Conservation (phyloP, 148 eudicot genomes). For the Drosera capensis region DNA sequence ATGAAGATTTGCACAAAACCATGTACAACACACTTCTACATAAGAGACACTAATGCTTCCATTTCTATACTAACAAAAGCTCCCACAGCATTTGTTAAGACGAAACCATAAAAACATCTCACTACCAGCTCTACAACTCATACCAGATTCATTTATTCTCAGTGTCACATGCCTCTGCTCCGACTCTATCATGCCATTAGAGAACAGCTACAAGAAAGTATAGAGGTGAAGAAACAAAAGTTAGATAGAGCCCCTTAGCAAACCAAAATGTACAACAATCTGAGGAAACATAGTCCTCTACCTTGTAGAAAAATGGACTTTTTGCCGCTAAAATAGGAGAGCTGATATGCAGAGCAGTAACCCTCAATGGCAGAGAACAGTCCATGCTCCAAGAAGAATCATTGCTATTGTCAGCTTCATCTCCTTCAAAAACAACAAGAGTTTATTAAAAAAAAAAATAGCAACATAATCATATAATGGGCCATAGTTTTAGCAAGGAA, state of each 20-base stretch:
- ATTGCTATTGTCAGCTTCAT: constrained; percentile 64
- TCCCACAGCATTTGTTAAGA: not conserved
- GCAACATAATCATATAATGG: not conserved
- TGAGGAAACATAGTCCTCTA: constrained; percentile 2
- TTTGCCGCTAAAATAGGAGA: constrained; percentile 97
- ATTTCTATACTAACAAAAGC: not conserved
- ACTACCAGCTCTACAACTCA: constrained; percentile 5
- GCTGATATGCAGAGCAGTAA: constrained; percentile 76
- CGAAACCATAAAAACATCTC: not conserved
- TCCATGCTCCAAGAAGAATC: constrained; percentile 82
- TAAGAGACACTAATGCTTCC: not conserved
- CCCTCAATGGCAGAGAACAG: constrained; percentile 49
- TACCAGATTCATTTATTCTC: constrained; percentile 85
- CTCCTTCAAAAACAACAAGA: constrained; percentile 32
- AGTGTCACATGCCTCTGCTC: constrained; percentile 92
- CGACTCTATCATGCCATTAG: constrained; percentile 97
- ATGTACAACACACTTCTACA: too few species aligned
- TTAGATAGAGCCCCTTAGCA: constrained; percentile 3
- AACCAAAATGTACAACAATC: not conserved
- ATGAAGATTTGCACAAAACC: too few species aligned
- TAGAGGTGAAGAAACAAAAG: not conserved
- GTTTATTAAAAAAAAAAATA: not conserved
- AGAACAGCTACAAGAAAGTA: constrained; percentile 43
- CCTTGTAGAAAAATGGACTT: constrained; percentile 96
- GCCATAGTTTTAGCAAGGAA: not conserved